These are phyloP conservation scores for Symbiodinium natans DNA, from an alignment of 73 alveolate species.

Conservation along the genomic window DNA sequence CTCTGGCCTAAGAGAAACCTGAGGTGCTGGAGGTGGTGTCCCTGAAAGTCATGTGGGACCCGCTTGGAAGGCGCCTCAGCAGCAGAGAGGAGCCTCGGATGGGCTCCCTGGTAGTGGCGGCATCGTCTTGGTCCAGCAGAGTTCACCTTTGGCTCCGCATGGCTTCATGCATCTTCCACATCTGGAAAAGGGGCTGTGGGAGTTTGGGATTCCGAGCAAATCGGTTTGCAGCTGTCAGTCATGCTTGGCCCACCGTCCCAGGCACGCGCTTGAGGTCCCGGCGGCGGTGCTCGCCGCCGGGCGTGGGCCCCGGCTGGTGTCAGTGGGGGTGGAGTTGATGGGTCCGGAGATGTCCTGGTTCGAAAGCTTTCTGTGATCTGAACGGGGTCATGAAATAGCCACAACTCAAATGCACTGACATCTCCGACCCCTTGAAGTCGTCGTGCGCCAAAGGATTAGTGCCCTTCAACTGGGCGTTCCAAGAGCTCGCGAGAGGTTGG, in stretches of 20 bases:
- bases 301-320: neutral
- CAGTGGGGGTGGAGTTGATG: neutral
- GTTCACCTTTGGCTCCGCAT: too few relatives aligned
- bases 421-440: too few relatives aligned
- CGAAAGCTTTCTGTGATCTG: too few relatives aligned
- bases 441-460: too few relatives aligned
- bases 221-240: neutral
- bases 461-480: too few relatives aligned
- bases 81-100: neutral
- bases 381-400: too few relatives aligned
- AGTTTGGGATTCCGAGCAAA: too few relatives aligned
- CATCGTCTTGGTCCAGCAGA: too few relatives aligned
- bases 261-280: neutral
- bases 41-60: neutral
- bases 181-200: too few relatives aligned
- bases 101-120: neutral
- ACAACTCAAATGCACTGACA: too few relatives aligned
- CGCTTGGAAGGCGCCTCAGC: neutral
- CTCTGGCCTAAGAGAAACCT: neutral
- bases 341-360: neutral
- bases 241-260: neutral
- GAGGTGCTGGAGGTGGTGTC: conserved; percentile 4
- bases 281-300: neutral
- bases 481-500: neutral
- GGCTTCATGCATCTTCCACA: too few relatives aligned